Evolutionary conservation across 2,329 filamentous ascomycete genomes (phyloP), one percentile per base, ranked within the genome.

Genomic region (Nemania abortiva): DNA sequence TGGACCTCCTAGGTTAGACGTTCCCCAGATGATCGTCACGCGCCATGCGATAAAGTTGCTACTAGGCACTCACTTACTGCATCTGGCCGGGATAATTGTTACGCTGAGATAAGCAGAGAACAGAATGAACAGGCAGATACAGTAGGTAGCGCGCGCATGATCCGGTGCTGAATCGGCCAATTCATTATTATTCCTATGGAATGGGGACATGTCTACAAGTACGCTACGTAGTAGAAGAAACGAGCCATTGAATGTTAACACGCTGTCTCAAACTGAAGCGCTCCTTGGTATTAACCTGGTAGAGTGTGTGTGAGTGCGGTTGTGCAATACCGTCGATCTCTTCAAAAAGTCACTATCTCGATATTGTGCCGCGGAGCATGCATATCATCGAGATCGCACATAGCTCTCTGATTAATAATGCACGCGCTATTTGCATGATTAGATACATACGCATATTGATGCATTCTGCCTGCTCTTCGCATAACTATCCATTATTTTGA

Each of bases 21-120:
- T 53, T 68, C 61, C 61, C 50, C 50, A 11, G 56, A 61, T 54
- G 61, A 68, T 68, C 61, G 37, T 58, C 66, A 52, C 61, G 45
- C 66, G 66, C 55, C 66, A 50, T 22, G 18, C 20, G 55, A 56
- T 45, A 42, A 42, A 42, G 37, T 42, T 42, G 11, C 37, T 34
- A 10, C 31, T 34, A 42, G 37, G 37, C 37, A 42, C 37, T 20
- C 27, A 59, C 42, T 42, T 47, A 29, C 22, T 47, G 22, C 49
- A 54, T 49, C 50, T 20, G 27, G 37, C 47, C 22, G 47, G 42
- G 49, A 52, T 29, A 31, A 56, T 55, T 50, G 27, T 54, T 47
- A 56, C 49, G 5, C 29, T 24, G 55, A 55, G 65, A 60, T 61
- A 66, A 66, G 63, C 50, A 29, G 63, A 56, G 50, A 53, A 34